Percentiles rank a stretch among this genome's conserved stretches.
phyloP scores from a whole-genome alignment of 805 yeast genomes.

The Hanseniaspora singularis region DNA sequence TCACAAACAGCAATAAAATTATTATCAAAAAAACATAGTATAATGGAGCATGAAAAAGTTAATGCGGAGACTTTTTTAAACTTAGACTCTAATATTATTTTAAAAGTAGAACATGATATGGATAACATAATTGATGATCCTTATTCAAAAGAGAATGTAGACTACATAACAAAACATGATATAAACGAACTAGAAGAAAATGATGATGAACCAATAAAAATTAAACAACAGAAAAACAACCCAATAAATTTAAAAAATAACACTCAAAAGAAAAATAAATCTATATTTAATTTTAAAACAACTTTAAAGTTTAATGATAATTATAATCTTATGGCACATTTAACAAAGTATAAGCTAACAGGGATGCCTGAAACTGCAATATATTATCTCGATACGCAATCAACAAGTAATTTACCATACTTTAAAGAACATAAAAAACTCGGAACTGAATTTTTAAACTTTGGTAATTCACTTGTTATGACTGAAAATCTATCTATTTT shows the following conservation, averaged over 20 bases:
- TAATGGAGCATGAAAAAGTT: not conserved
- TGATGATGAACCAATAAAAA: conserved; percentile 4
- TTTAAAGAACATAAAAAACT: conserved; percentile 1
- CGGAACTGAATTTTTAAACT: not conserved
- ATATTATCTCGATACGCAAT: not conserved
- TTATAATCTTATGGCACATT: not conserved
- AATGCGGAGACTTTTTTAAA: not conserved
- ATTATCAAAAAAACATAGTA: not conserved
- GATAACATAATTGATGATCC: too few species aligned
- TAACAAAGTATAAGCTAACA: conserved; percentile 9
- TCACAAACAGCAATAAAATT: not conserved
- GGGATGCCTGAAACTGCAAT: conserved; percentile 4
- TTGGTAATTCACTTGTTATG: conserved; percentile 1
- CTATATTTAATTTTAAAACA: conserved; percentile 6
- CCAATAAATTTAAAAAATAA: not conserved
- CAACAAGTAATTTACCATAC: not conserved
- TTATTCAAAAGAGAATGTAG: too few species aligned
- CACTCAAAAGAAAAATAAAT: not conserved
- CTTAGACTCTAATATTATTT: not conserved
- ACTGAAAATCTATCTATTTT: conserved; percentile 4
- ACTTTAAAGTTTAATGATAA: conserved; percentile 15
- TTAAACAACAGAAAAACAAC: not conserved
- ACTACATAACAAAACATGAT: too few species aligned
- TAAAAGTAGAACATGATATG: not conserved
- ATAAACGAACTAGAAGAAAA: not conserved